Percentiles rank a stretch among this genome's conserved stretches.
These are phyloP conservation scores for Fusarium sp. DNA, from an alignment of 2,329 filamentous ascomycete species.

Conservation along the genomic window DNA sequence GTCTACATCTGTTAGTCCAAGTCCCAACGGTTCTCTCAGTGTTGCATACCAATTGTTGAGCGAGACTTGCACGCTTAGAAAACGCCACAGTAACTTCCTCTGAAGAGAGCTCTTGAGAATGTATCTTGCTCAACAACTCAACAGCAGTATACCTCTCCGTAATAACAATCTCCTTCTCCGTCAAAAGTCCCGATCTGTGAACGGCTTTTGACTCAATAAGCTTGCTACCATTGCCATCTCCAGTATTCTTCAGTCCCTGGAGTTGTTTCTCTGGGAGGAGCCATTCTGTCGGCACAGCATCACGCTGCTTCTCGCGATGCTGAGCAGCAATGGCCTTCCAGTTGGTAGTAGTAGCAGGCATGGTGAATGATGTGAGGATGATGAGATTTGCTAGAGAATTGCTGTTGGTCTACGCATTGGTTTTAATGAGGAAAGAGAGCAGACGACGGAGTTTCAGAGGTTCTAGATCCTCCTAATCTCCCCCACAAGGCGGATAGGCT, in stretches of 20 bases:
- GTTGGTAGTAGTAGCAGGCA: constrained; percentile 20
- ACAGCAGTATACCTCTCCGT: constrained; percentile 27
- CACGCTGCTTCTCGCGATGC: constrained; percentile 26
- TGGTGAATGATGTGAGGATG: background rate
- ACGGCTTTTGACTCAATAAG: constrained; percentile 23
- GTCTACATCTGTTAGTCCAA: constrained; percentile 4
- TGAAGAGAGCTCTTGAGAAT: constrained; percentile 16
- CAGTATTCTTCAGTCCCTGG: background rate
- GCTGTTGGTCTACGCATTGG: background rate
- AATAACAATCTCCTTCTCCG: constrained; percentile 11
- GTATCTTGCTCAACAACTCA: constrained; percentile 19
- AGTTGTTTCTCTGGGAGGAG: constrained; percentile 9
- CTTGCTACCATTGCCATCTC: background rate
- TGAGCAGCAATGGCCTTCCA: constrained; percentile 33
- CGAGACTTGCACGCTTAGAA: constrained; percentile 34
- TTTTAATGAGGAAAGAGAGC: background rate
- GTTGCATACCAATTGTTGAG: constrained; percentile 28
- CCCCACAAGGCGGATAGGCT: background rate
- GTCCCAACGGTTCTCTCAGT: accelerated
- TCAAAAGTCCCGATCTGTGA: constrained; percentile 21
- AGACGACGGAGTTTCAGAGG: background rate
- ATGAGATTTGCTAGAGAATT: background rate
- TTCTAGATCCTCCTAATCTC: background rate
- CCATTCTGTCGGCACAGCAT: constrained; percentile 25
- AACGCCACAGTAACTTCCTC: constrained; percentile 33